Evolutionary conservation across 192 early-diverging fungal species (phyloP).

Genomic region (Backusella circina): DNA sequence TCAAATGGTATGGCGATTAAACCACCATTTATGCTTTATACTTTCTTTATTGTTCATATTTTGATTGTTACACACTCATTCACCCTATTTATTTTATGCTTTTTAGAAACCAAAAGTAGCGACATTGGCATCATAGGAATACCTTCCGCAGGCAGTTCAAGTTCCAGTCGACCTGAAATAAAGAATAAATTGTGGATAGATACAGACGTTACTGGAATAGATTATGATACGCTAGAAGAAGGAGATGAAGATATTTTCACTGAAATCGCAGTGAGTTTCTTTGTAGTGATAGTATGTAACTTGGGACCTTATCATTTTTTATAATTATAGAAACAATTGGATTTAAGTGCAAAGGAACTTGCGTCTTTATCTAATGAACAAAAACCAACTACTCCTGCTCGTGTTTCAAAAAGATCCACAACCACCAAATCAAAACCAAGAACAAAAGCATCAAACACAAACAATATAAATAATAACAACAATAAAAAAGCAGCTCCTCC

Average conservation of each 20-base stretch:
- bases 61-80: not conserved
- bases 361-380: not conserved
- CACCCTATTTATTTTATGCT: not conserved
- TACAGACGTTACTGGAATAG: not conserved
- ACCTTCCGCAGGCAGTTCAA: not conserved
- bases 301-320: not conserved
- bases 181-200: not conserved
- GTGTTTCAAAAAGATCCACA: constrained; percentile 11
- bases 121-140: not conserved
- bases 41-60: not conserved
- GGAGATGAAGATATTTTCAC: constrained; percentile 1
- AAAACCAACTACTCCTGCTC: not conserved
- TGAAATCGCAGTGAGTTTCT: not conserved
- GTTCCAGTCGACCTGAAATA: not conserved
- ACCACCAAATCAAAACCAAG: not conserved
- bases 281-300: not conserved
- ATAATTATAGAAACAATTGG: not conserved
- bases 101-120: not conserved
- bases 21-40: not conserved
- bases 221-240: not conserved
- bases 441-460: not conserved
- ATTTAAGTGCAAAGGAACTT: constrained; percentile 5
- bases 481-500: constrained; percentile 7
- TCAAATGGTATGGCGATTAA: not conserved
- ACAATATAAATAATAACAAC: not conserved